Evolutionary conservation across 768 basidiomycete species (phyloP), one percentile per base, ranked within the genome.

Genomic region (Leccinum arenicola): DNA sequence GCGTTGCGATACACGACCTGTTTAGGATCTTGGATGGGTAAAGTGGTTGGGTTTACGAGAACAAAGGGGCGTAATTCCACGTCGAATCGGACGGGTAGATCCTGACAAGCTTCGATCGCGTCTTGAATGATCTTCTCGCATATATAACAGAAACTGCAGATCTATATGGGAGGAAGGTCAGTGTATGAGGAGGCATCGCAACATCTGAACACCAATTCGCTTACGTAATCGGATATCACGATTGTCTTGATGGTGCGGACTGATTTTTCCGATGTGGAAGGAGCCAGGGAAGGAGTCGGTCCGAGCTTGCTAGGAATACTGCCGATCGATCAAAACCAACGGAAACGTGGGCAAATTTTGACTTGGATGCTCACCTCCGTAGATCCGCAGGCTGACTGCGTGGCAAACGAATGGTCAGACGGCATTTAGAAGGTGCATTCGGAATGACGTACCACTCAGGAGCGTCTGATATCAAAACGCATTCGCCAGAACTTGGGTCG

Each of bases 141-240:
- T 43, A 77, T 61, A 61, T 75, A 78, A 61, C 77, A 78, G 64
- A 75, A 76, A 27, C 54, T 59, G 33, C 75, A 76, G 50, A 71
- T 55, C 74, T 74, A 40, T 40, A 60, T 4, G 2, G 0, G n/a
- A 19, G 21, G 17, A 23, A 40, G 40, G 8, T 14, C 14, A 19
- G 25, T 11, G 17, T 11, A 17, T 38, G 14, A 50, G 60, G 6
- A 33, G 35, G 36, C 7, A 7, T 7, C 2, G 25, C 6, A 50
- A 5, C 12, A 12, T 7, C 36, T 6, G n/a, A 11, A 29, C 21
- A 27, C 15, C 19, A 8, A 25, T 36, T n/a, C 10, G 53, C 64
- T 19, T 50, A 73, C 73, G 58, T 68, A 73, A 61, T 73, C 72
- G 50, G 73, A 73, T 47, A 73, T 56, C 19, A 74, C 66, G 4